Evolutionary conservation across 208 protist genomes (phyloP).

Genomic region (Acanthamoeba royreba): DNA sequence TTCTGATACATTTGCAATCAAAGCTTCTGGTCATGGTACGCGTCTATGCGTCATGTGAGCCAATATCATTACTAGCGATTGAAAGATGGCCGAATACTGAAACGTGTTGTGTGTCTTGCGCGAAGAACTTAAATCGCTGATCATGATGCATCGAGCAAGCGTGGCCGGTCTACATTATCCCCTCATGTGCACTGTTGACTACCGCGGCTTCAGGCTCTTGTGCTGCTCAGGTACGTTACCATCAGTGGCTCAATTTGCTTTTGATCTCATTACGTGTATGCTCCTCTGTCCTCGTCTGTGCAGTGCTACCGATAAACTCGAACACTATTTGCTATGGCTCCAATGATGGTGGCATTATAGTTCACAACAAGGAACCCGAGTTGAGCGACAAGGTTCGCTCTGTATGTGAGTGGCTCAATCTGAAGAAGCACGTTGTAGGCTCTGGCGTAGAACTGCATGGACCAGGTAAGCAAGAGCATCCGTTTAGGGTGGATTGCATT

Average conservation of each 20-base stretch:
- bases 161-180: background rate
- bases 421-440: background rate
- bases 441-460: background rate
- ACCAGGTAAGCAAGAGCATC: too few species aligned
- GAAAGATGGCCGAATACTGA: too few species aligned
- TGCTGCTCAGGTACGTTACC: conserved; percentile 42
- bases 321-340: conserved; percentile 38
- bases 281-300: too few species aligned
- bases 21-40: conserved; percentile 41
- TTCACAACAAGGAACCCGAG: background rate
- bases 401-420: background rate
- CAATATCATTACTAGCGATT: too few species aligned
- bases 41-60: background rate
- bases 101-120: too few species aligned
- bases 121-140: conserved; percentile 36
- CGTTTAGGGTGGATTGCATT: background rate
- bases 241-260: too few species aligned
- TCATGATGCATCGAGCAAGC: background rate
- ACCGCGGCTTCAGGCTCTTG: conserved; percentile 12
- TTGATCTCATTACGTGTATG: background rate
- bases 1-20: conserved; percentile 10
- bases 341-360: conserved; percentile 7
- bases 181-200: conserved; percentile 40
- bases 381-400: background rate
- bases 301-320: conserved; percentile 17